Base-by-base conservation (phyloP, 2,329 filamentous ascomycete genomes). In the Fusarium coicis region DNA sequence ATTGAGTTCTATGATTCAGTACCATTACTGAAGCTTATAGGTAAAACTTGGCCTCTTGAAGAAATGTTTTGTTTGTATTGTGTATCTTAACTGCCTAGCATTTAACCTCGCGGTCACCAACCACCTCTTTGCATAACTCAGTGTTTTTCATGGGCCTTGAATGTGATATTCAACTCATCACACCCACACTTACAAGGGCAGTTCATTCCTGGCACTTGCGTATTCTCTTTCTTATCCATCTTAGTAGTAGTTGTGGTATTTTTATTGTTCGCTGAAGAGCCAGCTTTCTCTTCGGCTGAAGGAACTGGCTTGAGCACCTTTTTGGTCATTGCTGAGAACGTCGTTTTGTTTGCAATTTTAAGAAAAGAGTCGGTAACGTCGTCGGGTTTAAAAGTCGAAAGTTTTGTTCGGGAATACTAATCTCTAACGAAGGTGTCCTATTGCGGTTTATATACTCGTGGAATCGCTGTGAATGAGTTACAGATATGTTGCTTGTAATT, bases 81-180 rank as follows among this genome's bases (percentile, higher is more conserved):
- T 5, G 0, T n/a, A 0, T 49, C 0, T 16, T 2, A 8, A 3
- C 21, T 30, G 3, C 7, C 14, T n/a, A 8, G 9, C 1, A 1
- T 18, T 7, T 7, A 10, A 2, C 15, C 9, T 12, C 4, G 6
- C 5, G 7, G 5, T 9, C 16, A 23, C 3, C 4, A 19, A 50
- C 2, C 10, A 15, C 5, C 4, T 34, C 3, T 7, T 14, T 34
- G 7, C 2, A 1, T 18, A 10, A 12, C 37, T 39, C 34, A 28
- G 19, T 39, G 50, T 10, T 28, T 36, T 5, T 47, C 5, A 14
- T 36, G 54, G 4, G 14, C 12, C 8, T 10, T 47, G 30, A 57
- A 57, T 28, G 30, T 21, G 4, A 47, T 21, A 16, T 47, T 57
- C 10, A 57, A 10, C 7, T 47, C 54, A 23, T 46, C n/a, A 2